Base-by-base conservation (phyloP, 805 yeast genomes). In the Myxozyma monticola region DNA sequence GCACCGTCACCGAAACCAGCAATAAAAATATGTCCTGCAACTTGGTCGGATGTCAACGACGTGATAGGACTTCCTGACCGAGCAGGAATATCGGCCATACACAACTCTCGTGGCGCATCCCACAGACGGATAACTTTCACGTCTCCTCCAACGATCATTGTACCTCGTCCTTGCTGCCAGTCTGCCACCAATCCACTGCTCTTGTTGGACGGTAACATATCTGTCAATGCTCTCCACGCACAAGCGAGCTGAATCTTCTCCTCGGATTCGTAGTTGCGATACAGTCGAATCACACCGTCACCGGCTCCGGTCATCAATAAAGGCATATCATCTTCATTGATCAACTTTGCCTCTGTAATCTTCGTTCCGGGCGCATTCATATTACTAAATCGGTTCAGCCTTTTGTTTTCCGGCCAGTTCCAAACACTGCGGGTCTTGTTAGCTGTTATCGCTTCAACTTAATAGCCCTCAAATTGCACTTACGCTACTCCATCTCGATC, bases 161-260 rank as follows among this genome's bases (percentile, higher is more conserved):
- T 80, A 0, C 99, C 99, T 53, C 96, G 74, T 38, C 93, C 84
- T 64, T 93, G 99, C 67, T 91, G 98, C 99, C 99, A 93, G 60
- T 93, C 98, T 9, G 90, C 81, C 17, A 88, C 77, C 45, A 91
- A 71, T 2, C 96, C 96, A 14, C 88, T 80, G 24, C 89, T 83
- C 61, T 87, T 77, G 22, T 91, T 86, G 0, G 95, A 84, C 22
- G 88, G 73, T 15, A 88, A 70, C 63, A 91, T 74, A 65, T 90
- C 96, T 0, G 95, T 85, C 50, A 93, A 74, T 0, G 96, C 96
- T 65, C 96, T 78, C 97, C 98, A 93, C 0, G 96, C 80, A 0
- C 96, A 78, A 2, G 89, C 80, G 45, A 88, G 68, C 59, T 84
- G 84, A 6, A 82, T 74, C 4, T 74, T 71, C 3, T 74, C 75